These are phyloP conservation scores for Sporothrix protearum DNA, from an alignment of 2,329 filamentous ascomycete genomes.

Conservation along the genomic window DNA sequence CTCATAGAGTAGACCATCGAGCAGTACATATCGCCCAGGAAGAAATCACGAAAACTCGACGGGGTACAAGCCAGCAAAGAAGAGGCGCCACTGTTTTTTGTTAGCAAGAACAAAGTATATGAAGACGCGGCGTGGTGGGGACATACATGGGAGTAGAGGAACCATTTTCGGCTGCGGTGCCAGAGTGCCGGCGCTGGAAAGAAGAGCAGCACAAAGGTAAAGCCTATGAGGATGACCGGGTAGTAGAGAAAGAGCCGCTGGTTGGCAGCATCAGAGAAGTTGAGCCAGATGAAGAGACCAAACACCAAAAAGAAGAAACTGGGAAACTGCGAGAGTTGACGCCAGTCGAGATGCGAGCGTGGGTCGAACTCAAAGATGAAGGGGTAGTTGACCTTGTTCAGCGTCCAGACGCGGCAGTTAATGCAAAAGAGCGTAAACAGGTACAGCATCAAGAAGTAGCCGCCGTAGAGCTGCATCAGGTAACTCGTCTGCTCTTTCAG, in stretches of 20 bases:
- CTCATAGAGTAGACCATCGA: conserved; percentile 87
- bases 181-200: conserved; percentile 72
- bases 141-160: conserved; percentile 81
- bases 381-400: conserved; percentile 86
- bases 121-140: not conserved
- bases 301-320: conserved; percentile 76
- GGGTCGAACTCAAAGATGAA: conserved; percentile 97
- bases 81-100: conserved; percentile 66
- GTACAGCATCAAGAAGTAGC: conserved; percentile 80
- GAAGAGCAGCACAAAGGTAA: conserved; percentile 67
- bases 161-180: conserved; percentile 75
- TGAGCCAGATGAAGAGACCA: conserved; percentile 82
- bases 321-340: conserved; percentile 80
- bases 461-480: conserved; percentile 84
- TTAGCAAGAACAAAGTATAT: not conserved
- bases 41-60: conserved; percentile 97
- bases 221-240: conserved; percentile 71
- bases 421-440: conserved; percentile 81
- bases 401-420: conserved; percentile 77
- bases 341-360: conserved; percentile 82
- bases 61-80: conserved; percentile 81
- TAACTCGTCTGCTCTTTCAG: conserved; percentile 58
- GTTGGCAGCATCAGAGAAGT: conserved; percentile 68
- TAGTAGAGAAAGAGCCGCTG: conserved; percentile 77
- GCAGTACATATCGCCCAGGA: conserved; percentile 95